A percentile compares a stretch with the other conserved stretches of the same genome.
phyloP scores from a whole-genome alignment of 2,329 filamentous ascomycete genomes.

The Trichoderma simmonsii region DNA sequence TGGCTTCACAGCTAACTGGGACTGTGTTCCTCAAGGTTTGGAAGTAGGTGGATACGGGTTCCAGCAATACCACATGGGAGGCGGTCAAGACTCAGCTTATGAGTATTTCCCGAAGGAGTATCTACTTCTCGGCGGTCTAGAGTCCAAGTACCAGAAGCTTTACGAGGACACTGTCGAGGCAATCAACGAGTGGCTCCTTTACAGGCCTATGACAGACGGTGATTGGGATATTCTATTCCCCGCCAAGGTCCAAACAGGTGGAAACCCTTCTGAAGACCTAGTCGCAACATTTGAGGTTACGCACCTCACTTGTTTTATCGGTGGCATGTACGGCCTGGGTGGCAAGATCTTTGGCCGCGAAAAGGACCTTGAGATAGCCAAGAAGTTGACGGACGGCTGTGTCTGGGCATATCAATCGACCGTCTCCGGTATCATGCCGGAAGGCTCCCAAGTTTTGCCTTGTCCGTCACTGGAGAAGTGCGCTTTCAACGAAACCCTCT shows the following conservation, averaged over 20 bases:
- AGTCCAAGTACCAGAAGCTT: slow-evolving; percentile 68
- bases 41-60: slow-evolving; percentile 42
- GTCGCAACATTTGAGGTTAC: slow-evolving; percentile 57
- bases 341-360: slow-evolving; percentile 59
- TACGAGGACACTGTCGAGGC: slow-evolving; percentile 67
- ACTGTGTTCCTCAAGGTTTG: slow-evolving; percentile 61
- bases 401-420: slow-evolving; percentile 66
- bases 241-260: slow-evolving; percentile 54
- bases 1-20: slow-evolving; percentile 36
- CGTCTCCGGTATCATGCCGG: slow-evolving; percentile 63
- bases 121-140: slow-evolving; percentile 71
- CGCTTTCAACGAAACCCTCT: slow-evolving; percentile 49
- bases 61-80: slow-evolving; percentile 59
- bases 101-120: slow-evolving; percentile 68
- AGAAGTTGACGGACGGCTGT: slow-evolving; percentile 64
- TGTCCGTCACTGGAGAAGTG: slow-evolving; percentile 49
- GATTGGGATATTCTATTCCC: slow-evolving; percentile 71
- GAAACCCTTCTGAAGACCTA: slow-evolving; percentile 40
- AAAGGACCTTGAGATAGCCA: slow-evolving; percentile 60
- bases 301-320: slow-evolving; percentile 66
- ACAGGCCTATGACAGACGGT: slow-evolving; percentile 68
- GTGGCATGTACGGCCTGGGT: slow-evolving; percentile 66
- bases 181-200: slow-evolving; percentile 71
- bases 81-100: slow-evolving; percentile 66
- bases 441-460: slow-evolving; percentile 43